Evolutionary conservation across 345 rosid genomes (phyloP), one percentile per base, ranked within the genome.

Genomic region (Combretum micranthum): DNA sequence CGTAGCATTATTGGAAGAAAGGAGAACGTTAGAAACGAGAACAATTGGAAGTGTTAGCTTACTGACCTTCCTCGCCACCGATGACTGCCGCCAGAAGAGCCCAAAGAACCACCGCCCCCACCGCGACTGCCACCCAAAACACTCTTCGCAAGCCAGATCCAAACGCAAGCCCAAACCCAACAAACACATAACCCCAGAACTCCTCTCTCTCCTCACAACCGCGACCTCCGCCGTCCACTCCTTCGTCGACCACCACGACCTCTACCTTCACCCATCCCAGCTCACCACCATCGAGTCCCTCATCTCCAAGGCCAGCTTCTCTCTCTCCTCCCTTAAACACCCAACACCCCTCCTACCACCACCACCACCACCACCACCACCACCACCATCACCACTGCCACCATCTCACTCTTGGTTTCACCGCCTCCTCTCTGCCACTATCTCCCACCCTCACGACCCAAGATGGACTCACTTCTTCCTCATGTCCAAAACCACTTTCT

Each of bases 401-500:
- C 5, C 26, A 2, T 25, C 26, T 25, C 5, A 25, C 39, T 32
- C 39, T 4, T 32, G 39, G 39, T 72, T 79, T 63, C 63, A 67
- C 64, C 86, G 83, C 47, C 69, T 80, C 57, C 52, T 75, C 47
- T 13, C 59, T 15, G 47, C 72, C 64, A 64, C 82, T 53, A 53
- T 62, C 50, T 32, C 73, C 63, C 47, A 53, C 14, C 76, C 72
- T 23, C 47, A 46, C 47, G 83, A 76, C 53, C 82, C 80, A n/a
- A 83, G 77, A 2, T 89, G 95, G 95, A 26, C 47, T 39, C 75
- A 62, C 20, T 68, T 68, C 67, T 86, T 89, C 66, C 76, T 87
- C 26, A 71, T 89, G 84, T 77, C 87, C 0, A 72, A 69, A 44
- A 64, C 80, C 3, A 75, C 75, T 1, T 84, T 90, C 64, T 62